Conservation (phyloP, 2,329 filamentous ascomycete species). For the Didymella segeticola region DNA sequence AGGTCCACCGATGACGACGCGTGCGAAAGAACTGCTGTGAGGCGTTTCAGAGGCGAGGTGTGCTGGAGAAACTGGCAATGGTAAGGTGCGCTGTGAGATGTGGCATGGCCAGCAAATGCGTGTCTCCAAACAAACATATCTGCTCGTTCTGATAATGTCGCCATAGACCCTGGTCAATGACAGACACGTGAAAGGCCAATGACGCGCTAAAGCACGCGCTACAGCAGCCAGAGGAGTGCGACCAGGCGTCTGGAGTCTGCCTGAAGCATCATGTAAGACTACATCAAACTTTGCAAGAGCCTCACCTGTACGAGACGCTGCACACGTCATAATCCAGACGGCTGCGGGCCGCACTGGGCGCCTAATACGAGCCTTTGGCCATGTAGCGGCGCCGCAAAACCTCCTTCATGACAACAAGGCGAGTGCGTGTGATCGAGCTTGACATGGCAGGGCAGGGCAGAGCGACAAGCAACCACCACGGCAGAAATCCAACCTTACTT, state of each 20-base stretch:
- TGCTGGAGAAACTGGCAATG: background rate
- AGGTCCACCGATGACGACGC: slow-evolving; percentile 31
- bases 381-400: background rate
- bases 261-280: background rate
- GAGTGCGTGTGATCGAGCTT: background rate
- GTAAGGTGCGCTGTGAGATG: background rate
- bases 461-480: too few species aligned
- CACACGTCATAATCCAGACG: slow-evolving; percentile 1
- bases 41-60: slow-evolving; percentile 2
- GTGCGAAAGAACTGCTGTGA: slow-evolving; percentile 2
- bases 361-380: slow-evolving; percentile 1
- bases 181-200: slow-evolving; percentile 12
- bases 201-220: slow-evolving; percentile 12
- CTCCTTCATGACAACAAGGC: background rate
- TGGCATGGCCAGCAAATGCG: background rate
- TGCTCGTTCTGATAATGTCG: background rate
- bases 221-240: slow-evolving; percentile 1
- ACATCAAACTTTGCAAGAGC: background rate
- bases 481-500: too few species aligned
- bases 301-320: slow-evolving; percentile 1
- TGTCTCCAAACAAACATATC: slow-evolving; percentile 7
- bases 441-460: too few species aligned
- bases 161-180: slow-evolving; percentile 4
- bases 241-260: slow-evolving; percentile 2
- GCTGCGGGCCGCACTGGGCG: slow-evolving; percentile 17